Conservation (phyloP, 768 basidiomycete genomes). For the Dioszegia crocea region DNA sequence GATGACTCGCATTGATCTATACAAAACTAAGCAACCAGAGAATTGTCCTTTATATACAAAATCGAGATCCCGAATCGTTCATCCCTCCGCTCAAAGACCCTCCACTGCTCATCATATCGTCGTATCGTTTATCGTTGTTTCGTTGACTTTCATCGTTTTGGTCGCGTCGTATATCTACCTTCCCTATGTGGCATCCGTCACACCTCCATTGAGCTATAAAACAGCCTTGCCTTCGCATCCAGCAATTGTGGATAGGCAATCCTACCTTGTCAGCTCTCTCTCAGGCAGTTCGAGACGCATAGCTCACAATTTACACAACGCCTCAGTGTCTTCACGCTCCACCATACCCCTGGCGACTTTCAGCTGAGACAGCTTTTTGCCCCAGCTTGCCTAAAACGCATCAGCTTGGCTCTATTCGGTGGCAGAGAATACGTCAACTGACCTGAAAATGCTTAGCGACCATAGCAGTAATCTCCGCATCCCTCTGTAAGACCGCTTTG, state of each 20-base stretch:
- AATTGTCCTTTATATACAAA: too few relatives aligned
- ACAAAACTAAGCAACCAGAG: too few relatives aligned
- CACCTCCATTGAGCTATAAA: background rate
- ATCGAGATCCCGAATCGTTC: too few relatives aligned
- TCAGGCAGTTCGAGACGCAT: background rate
- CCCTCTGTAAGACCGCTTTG: constrained; percentile 15
- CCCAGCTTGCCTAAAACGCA: background rate
- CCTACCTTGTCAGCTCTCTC: background rate
- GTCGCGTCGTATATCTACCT: too few relatives aligned
- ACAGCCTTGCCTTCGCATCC: background rate
- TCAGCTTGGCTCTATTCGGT: background rate
- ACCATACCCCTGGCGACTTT: constrained; percentile 24
- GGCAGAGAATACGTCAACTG: background rate
- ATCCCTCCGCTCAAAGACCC: too few relatives aligned
- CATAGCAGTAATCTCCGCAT: constrained; percentile 17
- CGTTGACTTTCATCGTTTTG: too few relatives aligned
- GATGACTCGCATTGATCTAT: too few relatives aligned
- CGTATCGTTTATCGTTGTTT: too few relatives aligned
- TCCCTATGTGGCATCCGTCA: too few relatives aligned
- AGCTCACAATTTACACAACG: constrained; percentile 30
- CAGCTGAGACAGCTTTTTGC: constrained; percentile 24
- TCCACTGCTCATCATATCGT: too few relatives aligned
- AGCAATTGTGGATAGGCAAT: background rate
- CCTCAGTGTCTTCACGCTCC: constrained; percentile 24
- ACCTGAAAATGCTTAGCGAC: constrained; percentile 23